Base-by-base conservation (phyloP, 352 stramenopile species). In the Phytophthora kernoviae region DNA sequence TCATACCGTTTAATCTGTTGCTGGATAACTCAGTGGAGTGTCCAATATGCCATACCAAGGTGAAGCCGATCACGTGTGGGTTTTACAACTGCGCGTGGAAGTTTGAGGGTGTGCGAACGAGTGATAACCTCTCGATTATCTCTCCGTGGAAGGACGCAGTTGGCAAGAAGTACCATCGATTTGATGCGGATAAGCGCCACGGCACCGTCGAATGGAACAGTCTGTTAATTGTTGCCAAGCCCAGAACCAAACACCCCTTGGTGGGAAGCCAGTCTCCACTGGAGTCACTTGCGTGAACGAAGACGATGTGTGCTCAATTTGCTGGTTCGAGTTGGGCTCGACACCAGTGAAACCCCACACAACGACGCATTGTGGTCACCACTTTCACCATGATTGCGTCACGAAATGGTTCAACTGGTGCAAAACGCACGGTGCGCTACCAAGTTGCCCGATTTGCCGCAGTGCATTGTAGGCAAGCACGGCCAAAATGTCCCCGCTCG, bases 71-170 rank as follows among this genome's bases (percentile, higher is more conserved):
- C 6, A 68, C 47, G 6, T 75, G 65, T 39, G 70, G 65, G 0
- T 72, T 73, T 46, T 75, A 70, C 36, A 37, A 65, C 8, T 78
- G 65, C 32, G 42, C 53, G n/a, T 79, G 70, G 70, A 75, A 73
- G 33, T 75, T 62, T 58, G 70, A 79, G 27, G 70, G 57, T 7
- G 33, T 65, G 2, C 17, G 21, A 2, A 3, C 43, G 2, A 43
- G 21, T 9, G 53, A 66, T n/a, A 34, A 26, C 0, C 44, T 36
- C 12, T 62, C 40, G 0, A 30, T 78, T 11, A 56, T 37, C 32
- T 77, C 63, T 0, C 43, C 47, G 5, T 77, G 68, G 63, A 26
- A 53, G 11, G 5, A 22, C n/a, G 50, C 58, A 9, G n/a, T 0
- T 17, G 47, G 54, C 11, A 8, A 60, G 2, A 45, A 50, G 14